Conservation (phyloP, 768 basidiomycete species). For the Podaxis rugospora region DNA sequence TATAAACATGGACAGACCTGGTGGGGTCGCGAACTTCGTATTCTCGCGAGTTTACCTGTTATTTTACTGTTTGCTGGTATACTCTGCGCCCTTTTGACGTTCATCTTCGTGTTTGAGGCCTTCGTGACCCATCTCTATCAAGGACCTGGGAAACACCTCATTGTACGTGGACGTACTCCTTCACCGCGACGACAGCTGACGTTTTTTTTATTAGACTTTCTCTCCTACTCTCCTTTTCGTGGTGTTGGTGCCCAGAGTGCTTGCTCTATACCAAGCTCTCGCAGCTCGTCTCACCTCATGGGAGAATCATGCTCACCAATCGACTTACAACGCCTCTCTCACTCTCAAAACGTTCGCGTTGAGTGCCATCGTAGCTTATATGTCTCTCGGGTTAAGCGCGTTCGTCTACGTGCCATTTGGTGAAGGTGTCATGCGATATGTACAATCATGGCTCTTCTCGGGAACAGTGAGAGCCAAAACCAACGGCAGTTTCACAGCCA, state of each 20-base stretch:
- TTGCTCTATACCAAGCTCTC: slow-evolving; percentile 65
- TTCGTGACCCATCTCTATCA: slow-evolving; percentile 87
- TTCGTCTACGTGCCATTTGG: slow-evolving; percentile 96
- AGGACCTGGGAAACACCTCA: slow-evolving; percentile 74
- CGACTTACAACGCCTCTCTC: slow-evolving; percentile 70
- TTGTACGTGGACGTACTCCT: slow-evolving; percentile 48
- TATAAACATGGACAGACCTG: slow-evolving; percentile 54
- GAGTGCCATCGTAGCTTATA: slow-evolving; percentile 85
- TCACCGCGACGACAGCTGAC: neutral
- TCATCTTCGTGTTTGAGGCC: slow-evolving; percentile 84
- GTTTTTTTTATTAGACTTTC: slow-evolving; percentile 48
- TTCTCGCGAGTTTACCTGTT: slow-evolving; percentile 65
- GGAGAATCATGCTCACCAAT: slow-evolving; percentile 89
- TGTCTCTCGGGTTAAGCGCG: slow-evolving; percentile 88
- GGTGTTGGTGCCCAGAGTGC: slow-evolving; percentile 73
- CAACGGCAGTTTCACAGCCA: slow-evolving; percentile 16
- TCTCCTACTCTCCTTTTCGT: slow-evolving; percentile 82
- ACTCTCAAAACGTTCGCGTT: slow-evolving; percentile 91
- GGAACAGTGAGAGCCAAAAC: slow-evolving; percentile 18
- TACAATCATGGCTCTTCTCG: slow-evolving; percentile 39
- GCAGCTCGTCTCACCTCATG: slow-evolving; percentile 73
- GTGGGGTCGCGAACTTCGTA: slow-evolving; percentile 71
- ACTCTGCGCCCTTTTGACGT: slow-evolving; percentile 68
- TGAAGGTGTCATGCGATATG: slow-evolving; percentile 67
- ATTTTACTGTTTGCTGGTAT: slow-evolving; percentile 69